A percentile compares a stretch with the other conserved stretches of the same genome.
Evolutionary conservation across 306 rosid genomes (phyloP).

Genomic region (Morella rubra): DNA sequence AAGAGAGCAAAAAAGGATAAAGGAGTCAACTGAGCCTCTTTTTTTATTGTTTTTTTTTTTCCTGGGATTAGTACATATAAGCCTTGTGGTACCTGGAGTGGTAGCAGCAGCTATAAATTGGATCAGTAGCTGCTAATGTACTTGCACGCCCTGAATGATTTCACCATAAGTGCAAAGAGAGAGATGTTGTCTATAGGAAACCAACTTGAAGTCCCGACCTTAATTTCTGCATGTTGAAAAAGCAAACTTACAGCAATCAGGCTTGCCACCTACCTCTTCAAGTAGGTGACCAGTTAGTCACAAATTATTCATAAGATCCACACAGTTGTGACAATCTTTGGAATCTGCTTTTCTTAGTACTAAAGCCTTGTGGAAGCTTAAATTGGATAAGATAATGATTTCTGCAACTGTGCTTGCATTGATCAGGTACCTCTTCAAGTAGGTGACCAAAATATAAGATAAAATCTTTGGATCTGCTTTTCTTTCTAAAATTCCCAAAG

Average conservation of each 20-base stretch:
- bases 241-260: slow-evolving; percentile 74
- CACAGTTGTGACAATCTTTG: background rate
- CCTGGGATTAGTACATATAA: too few species aligned
- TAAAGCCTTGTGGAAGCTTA: background rate
- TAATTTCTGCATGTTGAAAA: background rate
- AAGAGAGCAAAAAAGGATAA: too few species aligned
- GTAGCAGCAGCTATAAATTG: slow-evolving; percentile 97
- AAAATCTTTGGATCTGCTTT: background rate
- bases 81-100: slow-evolving; percentile 92
- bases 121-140: slow-evolving; percentile 91
- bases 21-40: slow-evolving; percentile 94
- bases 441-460: background rate
- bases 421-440: background rate
- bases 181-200: too few species aligned
- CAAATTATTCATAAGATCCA: background rate
- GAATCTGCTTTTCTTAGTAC: too few species aligned
- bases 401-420: background rate
- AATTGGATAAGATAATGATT: background rate
- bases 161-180: too few species aligned
- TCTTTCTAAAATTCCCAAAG: background rate
- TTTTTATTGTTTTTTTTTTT: too few species aligned
- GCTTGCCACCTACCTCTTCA: slow-evolving; percentile 99
- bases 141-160: slow-evolving; percentile 99
- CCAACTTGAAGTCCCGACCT: background rate
- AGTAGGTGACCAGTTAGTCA: too few species aligned